Percentiles rank a stretch among this genome's conserved stretches.
These are phyloP conservation scores for Poronia punctata DNA, from an alignment of 495 filamentous ascomycete genomes.

Conservation along the genomic window DNA sequence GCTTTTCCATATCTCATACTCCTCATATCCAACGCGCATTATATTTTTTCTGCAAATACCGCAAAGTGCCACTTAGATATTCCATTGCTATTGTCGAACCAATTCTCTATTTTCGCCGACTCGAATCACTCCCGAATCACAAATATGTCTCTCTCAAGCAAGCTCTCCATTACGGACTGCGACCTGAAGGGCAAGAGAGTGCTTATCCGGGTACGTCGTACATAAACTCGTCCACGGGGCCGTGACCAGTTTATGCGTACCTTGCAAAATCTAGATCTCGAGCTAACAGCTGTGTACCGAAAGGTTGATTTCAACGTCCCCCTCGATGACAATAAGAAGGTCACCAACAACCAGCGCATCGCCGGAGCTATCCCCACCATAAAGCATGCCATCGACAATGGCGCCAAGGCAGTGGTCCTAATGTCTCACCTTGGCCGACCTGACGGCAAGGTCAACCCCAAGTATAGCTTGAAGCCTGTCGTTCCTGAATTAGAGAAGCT, in stretches of 20 bases:
- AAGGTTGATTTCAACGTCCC: constrained; percentile 99
- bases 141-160: constrained; percentile 96
- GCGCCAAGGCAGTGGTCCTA: constrained; percentile 89
- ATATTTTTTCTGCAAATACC: not conserved
- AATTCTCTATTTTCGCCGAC: not conserved
- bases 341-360: constrained; percentile 97
- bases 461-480: constrained; percentile 92
- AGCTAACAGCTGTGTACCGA: no score
- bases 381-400: constrained; percentile 92
- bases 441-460: constrained; percentile 78
- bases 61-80: not conserved
- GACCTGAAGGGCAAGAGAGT: constrained; percentile 98
- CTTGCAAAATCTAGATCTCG: no score
- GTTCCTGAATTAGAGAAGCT: constrained; percentile 87
- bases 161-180: constrained; percentile 91
- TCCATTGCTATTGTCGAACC: not conserved
- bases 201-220: constrained; percentile 79
- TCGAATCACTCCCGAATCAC: not conserved
- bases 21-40: not conserved
- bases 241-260: no score
- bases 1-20: constrained; percentile 7
- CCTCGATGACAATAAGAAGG: constrained; percentile 80
- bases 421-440: constrained; percentile 99
- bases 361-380: constrained; percentile 96
- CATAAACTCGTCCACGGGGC: no score